phyloP scores from a whole-genome alignment of 2,329 filamentous ascomycete genomes.

The Talaromyces verruculosus region DNA sequence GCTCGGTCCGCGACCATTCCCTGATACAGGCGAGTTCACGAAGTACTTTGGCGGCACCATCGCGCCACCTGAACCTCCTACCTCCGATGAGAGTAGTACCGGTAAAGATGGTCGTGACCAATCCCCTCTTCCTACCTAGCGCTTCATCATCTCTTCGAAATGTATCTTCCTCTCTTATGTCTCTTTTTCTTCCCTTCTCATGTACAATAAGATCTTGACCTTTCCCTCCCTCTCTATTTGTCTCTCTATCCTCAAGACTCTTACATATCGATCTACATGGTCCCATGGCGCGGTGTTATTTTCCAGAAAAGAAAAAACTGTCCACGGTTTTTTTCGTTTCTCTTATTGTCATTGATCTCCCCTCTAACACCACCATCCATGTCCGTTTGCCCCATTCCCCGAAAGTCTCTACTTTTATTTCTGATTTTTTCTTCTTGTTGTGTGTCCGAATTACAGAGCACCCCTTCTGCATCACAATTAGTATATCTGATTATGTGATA shows the following conservation, averaged over 20 bases:
- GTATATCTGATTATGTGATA: too few relatives aligned
- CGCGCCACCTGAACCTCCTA: slow-evolving; percentile 48
- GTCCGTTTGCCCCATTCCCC: not conserved
- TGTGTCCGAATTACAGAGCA: too few relatives aligned
- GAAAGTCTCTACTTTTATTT: not conserved
- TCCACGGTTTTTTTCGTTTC: not conserved
- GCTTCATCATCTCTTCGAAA: not conserved
- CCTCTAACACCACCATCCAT: slow-evolving; percentile 3
- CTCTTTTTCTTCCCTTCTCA: not conserved
- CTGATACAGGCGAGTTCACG: slow-evolving; percentile 82
- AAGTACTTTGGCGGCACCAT: slow-evolving; percentile 79
- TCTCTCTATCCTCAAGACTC: not conserved
- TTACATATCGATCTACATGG: slow-evolving; percentile 1
- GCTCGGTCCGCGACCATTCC: slow-evolving; percentile 79
- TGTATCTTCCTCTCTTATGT: not conserved
- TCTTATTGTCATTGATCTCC: not conserved
- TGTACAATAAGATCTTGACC: slow-evolving; percentile 15
- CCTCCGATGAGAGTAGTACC: slow-evolving; percentile 46
- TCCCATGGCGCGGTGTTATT: slow-evolving; percentile 15
- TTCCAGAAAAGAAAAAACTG: not conserved
- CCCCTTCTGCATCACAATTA: not conserved
- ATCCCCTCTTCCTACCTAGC: slow-evolving; percentile 29
- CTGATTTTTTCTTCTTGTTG: not conserved
- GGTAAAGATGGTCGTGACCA: slow-evolving; percentile 40
- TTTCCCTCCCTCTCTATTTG: not conserved